These are phyloP conservation scores for Stephania yunnanensis DNA, from an alignment of 164 flowering plant species.

Conservation along the genomic window DNA sequence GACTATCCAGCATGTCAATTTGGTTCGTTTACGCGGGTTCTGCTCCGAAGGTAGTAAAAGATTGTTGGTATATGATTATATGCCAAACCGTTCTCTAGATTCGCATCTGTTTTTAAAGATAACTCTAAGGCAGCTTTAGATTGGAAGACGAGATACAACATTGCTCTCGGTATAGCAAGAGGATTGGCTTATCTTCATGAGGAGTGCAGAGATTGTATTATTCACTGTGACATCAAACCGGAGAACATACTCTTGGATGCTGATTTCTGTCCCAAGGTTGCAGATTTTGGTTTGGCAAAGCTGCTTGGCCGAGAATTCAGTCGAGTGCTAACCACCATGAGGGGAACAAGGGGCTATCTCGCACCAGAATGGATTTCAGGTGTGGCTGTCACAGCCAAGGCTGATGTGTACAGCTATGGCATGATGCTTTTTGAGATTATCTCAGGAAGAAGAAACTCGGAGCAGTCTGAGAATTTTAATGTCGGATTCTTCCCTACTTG, in stretches of 20 bases:
- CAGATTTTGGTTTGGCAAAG: conserved; percentile 39
- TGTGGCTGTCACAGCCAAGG: conserved; percentile 32
- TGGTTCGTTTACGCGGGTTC: conserved; percentile 49
- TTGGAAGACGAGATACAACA: conserved; percentile 31
- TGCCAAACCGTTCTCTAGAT: conserved; percentile 48
- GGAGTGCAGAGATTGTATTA: conserved; percentile 34
- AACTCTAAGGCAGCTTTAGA: conserved; percentile 10
- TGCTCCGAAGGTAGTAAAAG: conserved; percentile 40
- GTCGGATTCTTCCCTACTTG: conserved; percentile 26
- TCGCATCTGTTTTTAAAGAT: conserved; percentile 25
- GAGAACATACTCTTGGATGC: conserved; percentile 37
- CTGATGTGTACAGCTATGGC: conserved; percentile 42
- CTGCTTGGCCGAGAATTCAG: conserved; percentile 35
- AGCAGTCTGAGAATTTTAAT: conserved; percentile 20
- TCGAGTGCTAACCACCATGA: conserved; percentile 34
- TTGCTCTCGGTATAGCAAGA: conserved; percentile 34
- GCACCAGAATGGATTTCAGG: conserved; percentile 46
- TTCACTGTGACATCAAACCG: conserved; percentile 40
- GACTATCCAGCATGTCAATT: conserved; percentile 53
- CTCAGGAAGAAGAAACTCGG: conserved; percentile 32
- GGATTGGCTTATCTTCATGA: conserved; percentile 35
- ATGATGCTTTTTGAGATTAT: conserved; percentile 36
- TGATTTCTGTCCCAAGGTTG: conserved; percentile 30
- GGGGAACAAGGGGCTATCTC: conserved; percentile 44
- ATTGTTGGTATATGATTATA: conserved; percentile 50